These are phyloP conservation scores for Colletotrichum cuscutae DNA, from an alignment of 2,329 filamentous ascomycete genomes.

Conservation along the genomic window DNA sequence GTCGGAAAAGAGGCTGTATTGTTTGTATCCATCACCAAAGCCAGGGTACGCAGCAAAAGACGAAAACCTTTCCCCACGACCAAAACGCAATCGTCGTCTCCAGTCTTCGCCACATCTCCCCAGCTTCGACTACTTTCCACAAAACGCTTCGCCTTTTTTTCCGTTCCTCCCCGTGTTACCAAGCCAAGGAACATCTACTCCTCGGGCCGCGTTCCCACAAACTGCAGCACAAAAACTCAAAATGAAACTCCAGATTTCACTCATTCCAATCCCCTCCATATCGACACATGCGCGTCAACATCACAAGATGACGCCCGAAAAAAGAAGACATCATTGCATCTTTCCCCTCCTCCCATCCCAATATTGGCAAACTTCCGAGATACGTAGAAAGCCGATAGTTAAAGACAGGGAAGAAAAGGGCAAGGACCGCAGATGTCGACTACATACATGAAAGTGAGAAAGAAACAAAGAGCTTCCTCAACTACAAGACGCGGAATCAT, in stretches of 20 bases:
- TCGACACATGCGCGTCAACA: not conserved
- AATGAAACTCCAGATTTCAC: not conserved
- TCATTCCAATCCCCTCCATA: not conserved
- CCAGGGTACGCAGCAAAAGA: not conserved
- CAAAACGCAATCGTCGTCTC: not conserved
- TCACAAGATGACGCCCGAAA: not conserved
- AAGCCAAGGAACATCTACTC: not conserved
- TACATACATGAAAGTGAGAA: conserved; percentile 24
- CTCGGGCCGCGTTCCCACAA: not conserved
- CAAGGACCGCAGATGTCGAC: not conserved
- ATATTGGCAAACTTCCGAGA: not conserved
- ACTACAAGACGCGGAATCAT: conserved; percentile 8
- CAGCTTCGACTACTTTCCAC: not conserved
- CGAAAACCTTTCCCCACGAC: not conserved
- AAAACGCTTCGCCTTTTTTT: not conserved
- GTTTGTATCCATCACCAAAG: too few relatives aligned
- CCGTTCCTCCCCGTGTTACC: not conserved
- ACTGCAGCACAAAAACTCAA: not conserved
- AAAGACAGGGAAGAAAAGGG: not conserved
- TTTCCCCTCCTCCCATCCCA: not conserved
- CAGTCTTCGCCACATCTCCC: not conserved
- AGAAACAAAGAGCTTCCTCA: not conserved
- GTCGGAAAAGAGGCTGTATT: too few relatives aligned
- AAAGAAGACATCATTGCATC: not conserved
- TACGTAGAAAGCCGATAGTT: not conserved